These are phyloP conservation scores for Aspergillus sp. DNA, from an alignment of 2,329 filamentous ascomycete genomes.

Conservation along the genomic window DNA sequence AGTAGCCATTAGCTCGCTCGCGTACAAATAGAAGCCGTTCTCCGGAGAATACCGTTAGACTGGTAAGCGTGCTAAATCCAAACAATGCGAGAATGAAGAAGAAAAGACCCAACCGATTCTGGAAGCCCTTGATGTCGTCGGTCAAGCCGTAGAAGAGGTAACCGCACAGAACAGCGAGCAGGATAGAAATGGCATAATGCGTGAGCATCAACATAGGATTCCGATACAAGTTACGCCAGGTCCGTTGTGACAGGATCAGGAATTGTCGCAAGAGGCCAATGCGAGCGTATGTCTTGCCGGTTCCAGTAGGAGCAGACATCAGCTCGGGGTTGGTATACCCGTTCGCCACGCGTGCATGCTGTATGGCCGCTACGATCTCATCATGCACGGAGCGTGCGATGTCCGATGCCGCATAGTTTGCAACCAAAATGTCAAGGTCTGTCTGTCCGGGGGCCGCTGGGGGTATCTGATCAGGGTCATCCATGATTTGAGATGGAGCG, in stretches of 20 bases:
- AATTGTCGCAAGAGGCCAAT: conserved; percentile 82
- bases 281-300: conserved; percentile 79
- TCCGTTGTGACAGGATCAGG: conserved; percentile 81
- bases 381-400: conserved; percentile 73
- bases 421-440: conserved; percentile 79
- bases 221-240: conserved; percentile 95
- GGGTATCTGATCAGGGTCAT: conserved; percentile 67
- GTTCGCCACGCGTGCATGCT: conserved; percentile 67
- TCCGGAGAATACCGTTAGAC: conserved; percentile 86
- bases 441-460: conserved; percentile 65
- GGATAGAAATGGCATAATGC: conserved; percentile 94
- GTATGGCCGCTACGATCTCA: conserved; percentile 73
- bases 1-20: conserved; percentile 95
- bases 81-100: conserved; percentile 96
- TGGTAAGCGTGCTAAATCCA: conserved; percentile 94
- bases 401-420: conserved; percentile 74
- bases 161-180: conserved; percentile 89
- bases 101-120: conserved; percentile 94
- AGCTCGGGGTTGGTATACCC: conserved; percentile 62
- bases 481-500: conserved; percentile 62
- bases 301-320: conserved; percentile 48
- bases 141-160: conserved; percentile 96
- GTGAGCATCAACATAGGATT: conserved; percentile 98
- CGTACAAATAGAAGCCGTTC: conserved; percentile 89
- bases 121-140: conserved; percentile 95